Evolutionary conservation across 2,329 filamentous ascomycete genomes (phyloP), one percentile per base, ranked within the genome.

Genomic region (Exophiala mesophila): DNA sequence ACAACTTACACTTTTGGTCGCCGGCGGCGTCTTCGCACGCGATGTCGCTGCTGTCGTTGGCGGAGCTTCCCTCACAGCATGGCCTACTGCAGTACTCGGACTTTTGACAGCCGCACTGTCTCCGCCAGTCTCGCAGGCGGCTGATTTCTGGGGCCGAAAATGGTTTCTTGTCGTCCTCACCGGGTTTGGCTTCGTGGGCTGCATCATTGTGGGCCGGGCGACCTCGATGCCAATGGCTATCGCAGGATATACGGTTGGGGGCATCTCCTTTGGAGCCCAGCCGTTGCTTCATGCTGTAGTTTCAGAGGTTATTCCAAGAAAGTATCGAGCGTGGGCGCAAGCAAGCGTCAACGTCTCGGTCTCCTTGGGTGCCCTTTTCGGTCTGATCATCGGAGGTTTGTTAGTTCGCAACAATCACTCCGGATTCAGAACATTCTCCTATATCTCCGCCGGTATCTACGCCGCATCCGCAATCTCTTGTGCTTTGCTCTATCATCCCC

Each of bases 91-190:
- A 12, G 35, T 37, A 13, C 20, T 37, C n/a, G 20, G 17, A 9
- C 23, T 37, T n/a, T 23, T 37, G 18, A 16, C 17, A 8, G 35
- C 20, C 16, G 35, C 35, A 23, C 35, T 37, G 9, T 7, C 18
- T 9, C 18, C 35, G 13, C 35, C 35, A 12, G 35, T 24, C 5
- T 31, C 29, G n/a, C 29, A 31, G 17, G 29, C 29, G n/a, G 29
- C 29, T 5, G 29, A 31, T 13, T 31, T 31, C 29, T 31, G 46
- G 49, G 49, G 49, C 19, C 12, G 49, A 24, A 52, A 52, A 36
- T 47, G 39, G 39, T 17, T 49, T 12, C 15, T 52, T 1, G 39
- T 52, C 12, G 18, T 38, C 9, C 19, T 32, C 4, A 44, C 46
- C 12, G 23, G 28, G 20, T 18, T 36, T n/a, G 44, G 44, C n/a